phyloP scores from a whole-genome alignment of 768 basidiomycete genomes.

The Hydnomerulius pinastri region DNA sequence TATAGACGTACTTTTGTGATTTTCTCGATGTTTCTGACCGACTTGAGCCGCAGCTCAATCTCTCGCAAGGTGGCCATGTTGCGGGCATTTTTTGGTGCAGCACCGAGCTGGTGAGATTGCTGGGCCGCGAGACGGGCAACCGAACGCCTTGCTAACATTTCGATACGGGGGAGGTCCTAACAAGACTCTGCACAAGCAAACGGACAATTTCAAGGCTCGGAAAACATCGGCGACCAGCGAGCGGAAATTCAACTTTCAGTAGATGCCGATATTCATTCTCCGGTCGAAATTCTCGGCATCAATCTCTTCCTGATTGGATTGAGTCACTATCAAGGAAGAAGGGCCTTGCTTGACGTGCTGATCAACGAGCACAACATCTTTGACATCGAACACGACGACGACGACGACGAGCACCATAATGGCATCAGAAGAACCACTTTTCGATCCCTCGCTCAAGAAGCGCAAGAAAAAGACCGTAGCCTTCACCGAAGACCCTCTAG shows the following conservation, averaged over 20 bases:
- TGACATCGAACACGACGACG: constrained; percentile 18
- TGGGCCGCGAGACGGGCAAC: constrained; percentile 45
- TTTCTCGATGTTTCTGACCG: constrained; percentile 98
- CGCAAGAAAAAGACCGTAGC: constrained; percentile 87
- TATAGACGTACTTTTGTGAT: constrained; percentile 83
- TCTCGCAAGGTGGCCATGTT: constrained; percentile 98
- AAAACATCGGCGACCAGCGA: constrained; percentile 42
- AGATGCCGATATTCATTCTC: constrained; percentile 24
- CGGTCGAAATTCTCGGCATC: constrained; percentile 30
- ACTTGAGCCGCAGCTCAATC: constrained; percentile 95
- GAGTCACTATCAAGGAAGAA: constrained; percentile 12
- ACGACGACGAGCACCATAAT: constrained; percentile 29
- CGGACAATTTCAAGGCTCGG: constrained; percentile 19
- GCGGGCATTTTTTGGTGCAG: constrained; percentile 54
- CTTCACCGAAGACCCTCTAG: constrained; percentile 82
- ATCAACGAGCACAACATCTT: constrained; percentile 12
- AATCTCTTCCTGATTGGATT: constrained; percentile 4
- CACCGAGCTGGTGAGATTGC: constrained; percentile 39
- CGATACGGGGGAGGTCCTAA: constrained; percentile 17
- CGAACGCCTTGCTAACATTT: constrained; percentile 54
- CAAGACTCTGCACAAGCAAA: constrained; percentile 12
- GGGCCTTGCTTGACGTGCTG: constrained; percentile 9
- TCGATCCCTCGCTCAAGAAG: constrained; percentile 84
- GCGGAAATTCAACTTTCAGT: constrained; percentile 20
- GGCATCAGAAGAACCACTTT: constrained; percentile 74